A percentile compares a stretch with the other conserved stretches of the same genome.
Evolutionary conservation across 2,329 filamentous ascomycete species (phyloP).

Genomic region (Fusarium aywerte): DNA sequence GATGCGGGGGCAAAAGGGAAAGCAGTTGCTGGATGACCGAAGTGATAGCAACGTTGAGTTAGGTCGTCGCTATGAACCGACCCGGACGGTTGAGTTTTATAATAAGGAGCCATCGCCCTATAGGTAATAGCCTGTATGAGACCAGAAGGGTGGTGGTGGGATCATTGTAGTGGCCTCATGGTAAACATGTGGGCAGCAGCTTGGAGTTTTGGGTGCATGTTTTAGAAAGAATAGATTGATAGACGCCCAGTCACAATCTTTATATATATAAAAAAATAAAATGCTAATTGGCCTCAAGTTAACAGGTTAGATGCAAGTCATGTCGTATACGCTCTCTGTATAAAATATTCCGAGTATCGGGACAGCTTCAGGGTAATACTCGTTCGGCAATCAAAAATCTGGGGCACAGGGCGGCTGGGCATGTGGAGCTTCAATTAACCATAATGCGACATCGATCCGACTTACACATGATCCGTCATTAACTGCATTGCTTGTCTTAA

Average conservation of each 20-base stretch:
- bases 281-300: accelerated
- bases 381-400: background rate
- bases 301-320: background rate
- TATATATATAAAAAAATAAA: background rate
- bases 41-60: constrained; percentile 36
- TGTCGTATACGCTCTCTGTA: background rate
- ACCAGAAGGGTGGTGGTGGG: background rate
- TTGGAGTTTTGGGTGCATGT: background rate
- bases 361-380: constrained; percentile 27
- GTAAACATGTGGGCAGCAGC: background rate
- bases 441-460: background rate
- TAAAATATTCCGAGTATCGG: background rate
- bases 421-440: constrained; percentile 5
- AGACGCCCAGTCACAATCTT: background rate
- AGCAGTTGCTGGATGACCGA: constrained; percentile 23
- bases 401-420: background rate
- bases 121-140: background rate
- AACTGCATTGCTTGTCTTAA: background rate
- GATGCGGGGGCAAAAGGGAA: background rate
- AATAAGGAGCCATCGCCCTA: background rate
- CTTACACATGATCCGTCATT: background rate
- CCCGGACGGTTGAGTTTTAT: background rate
- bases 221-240: background rate
- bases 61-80: constrained; percentile 5
- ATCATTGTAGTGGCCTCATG: background rate